Conservation (phyloP, 2,329 filamentous ascomycete genomes). For the Sporothrix brasiliensis region DNA sequence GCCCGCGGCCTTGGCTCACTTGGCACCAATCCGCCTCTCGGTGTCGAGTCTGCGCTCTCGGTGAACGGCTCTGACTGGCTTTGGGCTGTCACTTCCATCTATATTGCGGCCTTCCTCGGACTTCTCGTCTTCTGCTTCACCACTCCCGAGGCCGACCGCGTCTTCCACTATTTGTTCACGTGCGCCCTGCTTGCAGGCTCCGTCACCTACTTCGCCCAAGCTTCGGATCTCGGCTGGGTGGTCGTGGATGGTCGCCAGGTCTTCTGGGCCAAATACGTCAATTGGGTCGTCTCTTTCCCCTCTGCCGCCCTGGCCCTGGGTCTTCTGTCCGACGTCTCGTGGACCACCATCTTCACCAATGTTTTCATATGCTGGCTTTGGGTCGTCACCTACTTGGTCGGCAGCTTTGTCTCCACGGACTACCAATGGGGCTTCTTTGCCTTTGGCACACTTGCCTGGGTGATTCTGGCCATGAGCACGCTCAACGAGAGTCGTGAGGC, state of each 20-base stretch:
- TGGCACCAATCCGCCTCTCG: slow-evolving; percentile 50
- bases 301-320: slow-evolving; percentile 51
- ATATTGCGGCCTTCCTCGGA: slow-evolving; percentile 49
- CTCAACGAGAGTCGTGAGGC: slow-evolving; percentile 45
- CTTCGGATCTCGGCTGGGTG: slow-evolving; percentile 54
- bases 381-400: slow-evolving; percentile 54
- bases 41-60: slow-evolving; percentile 45
- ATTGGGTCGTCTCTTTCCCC: slow-evolving; percentile 59
- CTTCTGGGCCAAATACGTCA: slow-evolving; percentile 60
- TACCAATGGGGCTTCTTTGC: slow-evolving; percentile 64
- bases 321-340: slow-evolving; percentile 55
- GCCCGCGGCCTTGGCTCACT: slow-evolving; percentile 42
- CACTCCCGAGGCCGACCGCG: slow-evolving; percentile 52
- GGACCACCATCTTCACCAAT: slow-evolving; percentile 58
- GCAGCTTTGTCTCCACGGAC: slow-evolving; percentile 51
- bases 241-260: slow-evolving; percentile 51
- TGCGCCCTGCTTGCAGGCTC: slow-evolving; percentile 54
- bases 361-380: slow-evolving; percentile 56
- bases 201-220: slow-evolving; percentile 57
- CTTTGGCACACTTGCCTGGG: slow-evolving; percentile 55
- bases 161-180: slow-evolving; percentile 61
- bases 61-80: slow-evolving; percentile 58
- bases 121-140: slow-evolving; percentile 48
- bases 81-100: slow-evolving; percentile 56
- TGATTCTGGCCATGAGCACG: slow-evolving; percentile 52